Base-by-base conservation (phyloP, 2,329 filamentous ascomycete species). In the Helicocarpus griseus region DNA sequence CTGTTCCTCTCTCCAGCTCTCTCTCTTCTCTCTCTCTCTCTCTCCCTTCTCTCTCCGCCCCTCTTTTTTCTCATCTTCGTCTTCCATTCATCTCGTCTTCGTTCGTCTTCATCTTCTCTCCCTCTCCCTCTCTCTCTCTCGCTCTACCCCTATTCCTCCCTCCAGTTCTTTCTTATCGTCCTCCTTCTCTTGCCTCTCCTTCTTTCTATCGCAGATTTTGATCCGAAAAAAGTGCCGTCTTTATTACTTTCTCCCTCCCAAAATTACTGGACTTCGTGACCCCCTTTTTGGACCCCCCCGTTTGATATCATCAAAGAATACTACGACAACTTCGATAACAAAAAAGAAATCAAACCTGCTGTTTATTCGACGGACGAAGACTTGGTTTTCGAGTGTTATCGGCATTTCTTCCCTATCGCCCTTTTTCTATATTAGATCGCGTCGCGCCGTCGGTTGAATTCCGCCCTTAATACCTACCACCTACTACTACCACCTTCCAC, bases 81-180 rank as follows among this genome's bases (percentile, higher is more conserved):
- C 52, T 55, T 59, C 57, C 55, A 54, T 58, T 51, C 61, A 52
- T 58, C 50, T 54, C 55, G 53, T 46, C 52, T 29, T 45, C 49
- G 53, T 51, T 53, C 50, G 49, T 54, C 51, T 54, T 56, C 50
- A 29, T 51, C 44, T 36, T 48, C 51, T 43, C 24, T 49, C 28
- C 52, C 51, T 49, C 29, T 38, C 49, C 47, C 54, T 55, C n/a
- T 28, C 50, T 49, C 50, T 55, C 49, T 28, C 44, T 52, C 54
- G 49, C 45, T 50, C 49, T 57, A 48, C 48, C 49, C 53, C 40
- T 48, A 54, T 50, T 50, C 45, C 19, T 49, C 50, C 46, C 43
- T 53, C 40, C 45, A n/a, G 28, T 29, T 44, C 41, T 24, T 47
- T 21, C 26, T 38, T 53, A 48, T 31, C 51, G 52, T 54, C 53